Conservation (phyloP, 306 rosid genomes). For the Mimosa pudica region DNA sequence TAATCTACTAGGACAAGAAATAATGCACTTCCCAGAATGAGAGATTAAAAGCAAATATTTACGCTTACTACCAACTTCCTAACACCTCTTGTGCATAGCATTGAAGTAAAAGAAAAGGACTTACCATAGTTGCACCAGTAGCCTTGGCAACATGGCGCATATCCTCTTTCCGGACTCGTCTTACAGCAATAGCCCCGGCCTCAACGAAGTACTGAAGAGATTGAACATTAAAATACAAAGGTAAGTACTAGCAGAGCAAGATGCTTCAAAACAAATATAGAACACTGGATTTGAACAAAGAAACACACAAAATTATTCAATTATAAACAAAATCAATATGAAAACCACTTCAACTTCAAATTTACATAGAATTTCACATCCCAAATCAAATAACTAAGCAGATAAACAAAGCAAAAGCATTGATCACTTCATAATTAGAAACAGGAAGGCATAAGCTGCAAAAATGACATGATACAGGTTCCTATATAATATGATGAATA, state of each 20-base stretch:
- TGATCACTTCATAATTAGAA: background rate
- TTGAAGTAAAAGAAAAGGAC: constrained; percentile 20
- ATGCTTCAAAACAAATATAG: constrained; percentile 17
- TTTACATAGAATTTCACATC: background rate
- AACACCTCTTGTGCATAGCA: constrained; percentile 16
- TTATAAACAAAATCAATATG: background rate
- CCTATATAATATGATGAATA: background rate
- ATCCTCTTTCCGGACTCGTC: constrained; percentile 92
- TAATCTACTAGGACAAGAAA: background rate
- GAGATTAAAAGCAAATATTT: background rate
- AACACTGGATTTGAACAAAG: constrained; percentile 10
- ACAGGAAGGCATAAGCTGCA: background rate
- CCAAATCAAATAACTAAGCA: background rate
- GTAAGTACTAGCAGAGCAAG: background rate
- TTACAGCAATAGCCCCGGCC: constrained; percentile 96
- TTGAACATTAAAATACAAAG: constrained; percentile 17
- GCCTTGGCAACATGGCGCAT: constrained; percentile 99
- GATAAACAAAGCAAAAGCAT: background rate
- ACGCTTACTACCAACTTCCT: constrained; percentile 4
- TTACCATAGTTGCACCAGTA: constrained; percentile 95
- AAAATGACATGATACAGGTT: background rate
- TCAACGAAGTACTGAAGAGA: constrained; percentile 88
- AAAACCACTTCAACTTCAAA: background rate
- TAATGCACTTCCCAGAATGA: background rate
- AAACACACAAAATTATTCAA: background rate